phyloP scores from a whole-genome alignment of 2,329 filamentous ascomycete genomes.

The Botrytis aclada region DNA sequence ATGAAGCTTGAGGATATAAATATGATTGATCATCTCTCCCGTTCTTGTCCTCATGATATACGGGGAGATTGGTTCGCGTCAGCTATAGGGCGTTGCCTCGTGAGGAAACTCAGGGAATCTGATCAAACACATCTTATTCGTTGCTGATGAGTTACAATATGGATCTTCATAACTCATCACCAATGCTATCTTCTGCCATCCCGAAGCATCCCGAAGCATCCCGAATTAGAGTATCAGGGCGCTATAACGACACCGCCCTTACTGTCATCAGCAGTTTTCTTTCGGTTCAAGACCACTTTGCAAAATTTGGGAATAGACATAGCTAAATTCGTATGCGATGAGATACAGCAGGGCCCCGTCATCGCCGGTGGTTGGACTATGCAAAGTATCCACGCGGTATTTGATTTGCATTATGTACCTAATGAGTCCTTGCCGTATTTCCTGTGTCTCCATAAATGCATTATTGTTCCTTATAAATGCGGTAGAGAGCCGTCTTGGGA shows the following conservation, averaged over 20 bases:
- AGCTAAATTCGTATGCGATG: not conserved
- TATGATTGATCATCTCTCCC: not conserved
- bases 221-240: not conserved
- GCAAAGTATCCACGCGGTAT: not conserved
- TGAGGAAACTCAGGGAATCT: not conserved
- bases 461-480: fast-evolving
- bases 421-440: not conserved
- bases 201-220: not conserved
- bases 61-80: not conserved
- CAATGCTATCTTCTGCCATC: not conserved
- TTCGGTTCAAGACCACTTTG: not conserved
- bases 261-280: not conserved
- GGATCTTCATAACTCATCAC: not conserved
- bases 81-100: not conserved
- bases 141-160: not conserved
- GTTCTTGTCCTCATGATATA: not conserved
- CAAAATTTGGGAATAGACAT: not conserved
- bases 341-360: not conserved
- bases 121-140: not conserved
- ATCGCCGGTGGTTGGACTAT: not conserved
- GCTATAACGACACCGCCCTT: not conserved
- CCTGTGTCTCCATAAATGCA: too few relatives aligned
- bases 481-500: not conserved
- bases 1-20: not conserved
- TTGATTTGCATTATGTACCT: not conserved